phyloP scores from a whole-genome alignment of 345 rosid species.

The Eucalyptus pauciflora region DNA sequence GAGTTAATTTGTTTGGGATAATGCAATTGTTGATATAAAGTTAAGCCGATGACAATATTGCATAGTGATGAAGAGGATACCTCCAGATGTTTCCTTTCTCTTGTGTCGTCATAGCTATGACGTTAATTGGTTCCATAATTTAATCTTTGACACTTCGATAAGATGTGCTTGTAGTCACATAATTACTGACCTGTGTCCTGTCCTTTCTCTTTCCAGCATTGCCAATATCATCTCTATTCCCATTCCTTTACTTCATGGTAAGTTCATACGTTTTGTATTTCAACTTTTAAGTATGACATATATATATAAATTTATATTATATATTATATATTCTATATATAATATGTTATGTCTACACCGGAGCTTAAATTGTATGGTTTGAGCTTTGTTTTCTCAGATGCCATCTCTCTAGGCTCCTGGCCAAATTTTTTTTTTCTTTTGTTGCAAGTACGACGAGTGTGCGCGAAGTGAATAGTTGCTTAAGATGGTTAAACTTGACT shows the following conservation, averaged over 20 bases:
- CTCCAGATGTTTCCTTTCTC: background rate
- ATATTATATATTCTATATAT: too few relatives aligned
- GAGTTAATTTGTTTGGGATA: background rate
- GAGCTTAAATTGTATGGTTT: background rate
- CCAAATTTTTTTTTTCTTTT: background rate
- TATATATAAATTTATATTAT: background rate
- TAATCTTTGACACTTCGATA: background rate
- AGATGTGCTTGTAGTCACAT: background rate
- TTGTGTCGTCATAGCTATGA: background rate
- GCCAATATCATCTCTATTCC: slow-evolving; percentile 83
- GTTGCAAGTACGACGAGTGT: background rate
- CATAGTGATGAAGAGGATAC: background rate
- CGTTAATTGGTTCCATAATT: background rate
- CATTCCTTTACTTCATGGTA: slow-evolving; percentile 90
- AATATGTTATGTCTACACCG: background rate
- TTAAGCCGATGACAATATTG: background rate
- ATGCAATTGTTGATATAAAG: background rate
- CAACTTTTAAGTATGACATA: background rate
- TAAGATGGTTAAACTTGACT: background rate
- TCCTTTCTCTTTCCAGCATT: slow-evolving; percentile 48
- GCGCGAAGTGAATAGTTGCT: background rate
- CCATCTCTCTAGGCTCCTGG: background rate
- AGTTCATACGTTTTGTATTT: slow-evolving; percentile 5
- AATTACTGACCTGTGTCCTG: background rate
- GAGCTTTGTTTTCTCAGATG: background rate